Conservation (phyloP, 768 basidiomycete genomes). For the Leccinum sublutescens region DNA sequence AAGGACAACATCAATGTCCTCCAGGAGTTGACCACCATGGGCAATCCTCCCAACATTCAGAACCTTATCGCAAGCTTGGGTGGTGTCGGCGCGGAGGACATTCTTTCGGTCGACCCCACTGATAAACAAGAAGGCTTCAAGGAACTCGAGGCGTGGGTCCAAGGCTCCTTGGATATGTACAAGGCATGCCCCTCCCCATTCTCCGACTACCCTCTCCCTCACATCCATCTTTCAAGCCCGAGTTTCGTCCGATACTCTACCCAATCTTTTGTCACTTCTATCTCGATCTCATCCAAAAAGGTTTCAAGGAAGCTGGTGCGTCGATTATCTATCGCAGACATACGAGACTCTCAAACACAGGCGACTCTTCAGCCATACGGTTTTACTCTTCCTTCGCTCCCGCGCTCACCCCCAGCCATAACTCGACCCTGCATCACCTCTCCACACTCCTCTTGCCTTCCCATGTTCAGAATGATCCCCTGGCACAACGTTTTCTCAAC, state of each 20-base stretch:
- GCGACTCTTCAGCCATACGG: slow-evolving; percentile 51
- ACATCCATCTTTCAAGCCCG: slow-evolving; percentile 55
- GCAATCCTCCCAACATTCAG: slow-evolving; percentile 70
- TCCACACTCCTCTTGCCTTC: slow-evolving; percentile 76
- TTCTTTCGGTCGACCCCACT: slow-evolving; percentile 75
- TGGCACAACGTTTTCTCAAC: slow-evolving; percentile 80
- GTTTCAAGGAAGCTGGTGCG: slow-evolving; percentile 87
- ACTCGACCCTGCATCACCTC: slow-evolving; percentile 69
- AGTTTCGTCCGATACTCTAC: slow-evolving; percentile 90
- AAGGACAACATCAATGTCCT: slow-evolving; percentile 66
- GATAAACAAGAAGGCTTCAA: slow-evolving; percentile 85
- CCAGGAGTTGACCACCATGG: slow-evolving; percentile 66
- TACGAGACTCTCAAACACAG: slow-evolving; percentile 7
- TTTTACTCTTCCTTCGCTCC: slow-evolving; percentile 74
- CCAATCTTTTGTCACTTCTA: slow-evolving; percentile 98
- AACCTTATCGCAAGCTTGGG: slow-evolving; percentile 75
- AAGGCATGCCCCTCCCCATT: slow-evolving; percentile 51
- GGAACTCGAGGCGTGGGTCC: slow-evolving; percentile 86
- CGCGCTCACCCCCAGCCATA: slow-evolving; percentile 65
- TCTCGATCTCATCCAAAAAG: slow-evolving; percentile 87
- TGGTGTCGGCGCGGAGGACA: slow-evolving; percentile 78
- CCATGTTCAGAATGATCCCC: slow-evolving; percentile 80
- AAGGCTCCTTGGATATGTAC: slow-evolving; percentile 90
- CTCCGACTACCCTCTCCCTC: slow-evolving; percentile 3
- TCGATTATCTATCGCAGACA: slow-evolving; percentile 7